Conservation (phyloP, 768 basidiomycete species). For the Grammothele lineata region DNA sequence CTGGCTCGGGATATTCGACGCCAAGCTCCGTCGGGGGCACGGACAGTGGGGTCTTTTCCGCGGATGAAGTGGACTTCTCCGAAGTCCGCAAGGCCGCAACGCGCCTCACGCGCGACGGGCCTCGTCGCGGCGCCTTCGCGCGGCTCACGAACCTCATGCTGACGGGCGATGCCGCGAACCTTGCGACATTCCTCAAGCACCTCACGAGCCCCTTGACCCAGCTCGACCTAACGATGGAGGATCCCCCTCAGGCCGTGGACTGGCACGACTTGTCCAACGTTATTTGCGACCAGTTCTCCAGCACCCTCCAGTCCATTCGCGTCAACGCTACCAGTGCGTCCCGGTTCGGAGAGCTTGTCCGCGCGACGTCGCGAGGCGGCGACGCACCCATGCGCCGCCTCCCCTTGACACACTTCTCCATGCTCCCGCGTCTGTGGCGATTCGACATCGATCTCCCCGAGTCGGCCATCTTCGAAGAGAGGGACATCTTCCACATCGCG, state of each 20-base stretch:
- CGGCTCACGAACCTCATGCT: slow-evolving; percentile 58
- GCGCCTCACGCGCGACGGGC: slow-evolving; percentile 57
- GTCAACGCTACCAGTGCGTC: slow-evolving; percentile 64
- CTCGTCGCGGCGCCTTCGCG: slow-evolving; percentile 52
- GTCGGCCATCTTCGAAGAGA: slow-evolving; percentile 58
- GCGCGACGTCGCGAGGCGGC: slow-evolving; percentile 61
- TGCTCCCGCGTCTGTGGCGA: slow-evolving; percentile 51
- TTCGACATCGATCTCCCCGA: slow-evolving; percentile 79
- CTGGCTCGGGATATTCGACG: slow-evolving; percentile 64
- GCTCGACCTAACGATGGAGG: slow-evolving; percentile 74
- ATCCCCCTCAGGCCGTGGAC: slow-evolving; percentile 68
- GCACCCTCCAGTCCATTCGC: slow-evolving; percentile 55
- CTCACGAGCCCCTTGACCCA: slow-evolving; percentile 59
- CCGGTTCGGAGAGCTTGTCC: slow-evolving; percentile 78
- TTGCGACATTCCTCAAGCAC: slow-evolving; percentile 69
- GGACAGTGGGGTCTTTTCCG: slow-evolving; percentile 76
- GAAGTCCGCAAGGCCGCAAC: slow-evolving; percentile 68
- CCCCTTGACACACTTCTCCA: slow-evolving; percentile 53
- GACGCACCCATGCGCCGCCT: slow-evolving; percentile 59
- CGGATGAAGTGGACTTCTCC: slow-evolving; percentile 73
- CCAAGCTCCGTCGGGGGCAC: slow-evolving; percentile 64
- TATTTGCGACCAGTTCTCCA: slow-evolving; percentile 58
- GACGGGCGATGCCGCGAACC: slow-evolving; percentile 66
- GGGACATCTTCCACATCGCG: slow-evolving; percentile 56
- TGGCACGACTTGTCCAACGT: slow-evolving; percentile 69